Base-by-base conservation (phyloP, 225 moss, liverwort and hornwort species). In the Anthoceros angustus region DNA sequence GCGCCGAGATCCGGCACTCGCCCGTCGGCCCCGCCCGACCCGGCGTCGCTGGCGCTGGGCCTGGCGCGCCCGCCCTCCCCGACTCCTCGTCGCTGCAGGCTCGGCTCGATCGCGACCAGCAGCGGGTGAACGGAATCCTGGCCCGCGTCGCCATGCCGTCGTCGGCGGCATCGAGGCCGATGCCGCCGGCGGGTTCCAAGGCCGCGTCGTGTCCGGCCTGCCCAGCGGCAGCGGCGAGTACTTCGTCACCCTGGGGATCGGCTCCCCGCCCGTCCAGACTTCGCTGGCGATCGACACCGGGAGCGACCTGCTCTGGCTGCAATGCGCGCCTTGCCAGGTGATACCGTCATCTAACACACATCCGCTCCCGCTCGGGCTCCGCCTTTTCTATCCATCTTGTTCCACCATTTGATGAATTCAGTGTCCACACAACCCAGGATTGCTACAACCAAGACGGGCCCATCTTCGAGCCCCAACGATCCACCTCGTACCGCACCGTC, bases 291-390 rank as follows among this genome's bases (percentile, higher is more conserved):
- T 74, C 18, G 77, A 77, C 67, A 77, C 77, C 12, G 77, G 73
- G 7, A 77, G 77, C 39, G 77, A 73, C 42, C 63, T 77, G 41
- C 70, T 73, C 2, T 77, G 87, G 87, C 73, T 90, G 10, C 90
- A 90, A 46, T 90, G 89, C 78, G 11, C 15, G 26, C 85, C 87
- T 1, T 90, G 89, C 73, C 70, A 66, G 32, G 32, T 32, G 32
- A 32, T 1, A 4, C 32, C 1, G 4, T 32, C 32, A 32, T 32
- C 32, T 4, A 32, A 32, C 32, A 32, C 32, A 32, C 32, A 4
- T 32, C 1, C 32, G 2, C 32, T 32, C n/a, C n/a, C n/a, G n/a
- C n/a, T 32, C 32, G 32, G 32, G 32, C 32, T 32, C 32, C 2
- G 32, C 32, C 32, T 32, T 32, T 32, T 4, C 32, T 4, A 32